Base-by-base conservation (phyloP, 441 rosid species). In the Arabidopsis hybrid region DNA sequence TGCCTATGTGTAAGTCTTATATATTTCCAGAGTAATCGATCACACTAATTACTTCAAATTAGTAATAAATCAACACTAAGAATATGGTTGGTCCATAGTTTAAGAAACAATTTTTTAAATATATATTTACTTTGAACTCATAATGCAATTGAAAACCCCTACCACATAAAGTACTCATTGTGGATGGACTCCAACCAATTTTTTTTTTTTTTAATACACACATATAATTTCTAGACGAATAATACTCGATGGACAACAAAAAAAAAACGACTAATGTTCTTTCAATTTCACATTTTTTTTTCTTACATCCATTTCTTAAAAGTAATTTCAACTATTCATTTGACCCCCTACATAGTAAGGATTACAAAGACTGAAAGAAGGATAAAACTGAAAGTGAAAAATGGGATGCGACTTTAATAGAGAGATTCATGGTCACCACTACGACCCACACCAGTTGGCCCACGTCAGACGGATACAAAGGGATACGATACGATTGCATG, bases 401-500 rank as follows among this genome's bases (percentile, higher is more conserved):
- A 29, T 38, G 50, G 13, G 8, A 45, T 10, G 17, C 34, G 62
- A 62, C 45, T 72, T 72, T 34, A 18, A 52, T 49, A n/a, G n/a
- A 6, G 3, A 12, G 8, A 5, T 46, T 53, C 49, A 34, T 64
- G 64, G 49, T 10, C 47, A 69, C 26, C 26, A 36, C 63, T 32
- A 69, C 46, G 67, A 47, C 50, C 32, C 59, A 71, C 60, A 71
- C 51, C 32, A 35, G 58, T 12, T 46, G 10, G 31, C 64, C 42
- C 71, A 73, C 42, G 12, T 59, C 51, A 16, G 78, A 66, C 58
- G 40, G 45, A 66, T 39, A 57, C 60, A 55, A 64, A 65, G 14
- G 10, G 58, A 73, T 56, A 65, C 29, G 67, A 71, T 60, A 39
- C 21, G 68, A 74, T 66, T 74, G 73, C 78, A 59, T 40, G 17